A percentile compares a stretch with the other conserved stretches of the same genome.
These are phyloP conservation scores for Ulota crispa DNA, from an alignment of 225 moss, liverwort and hornwort genomes.

Conservation along the genomic window DNA sequence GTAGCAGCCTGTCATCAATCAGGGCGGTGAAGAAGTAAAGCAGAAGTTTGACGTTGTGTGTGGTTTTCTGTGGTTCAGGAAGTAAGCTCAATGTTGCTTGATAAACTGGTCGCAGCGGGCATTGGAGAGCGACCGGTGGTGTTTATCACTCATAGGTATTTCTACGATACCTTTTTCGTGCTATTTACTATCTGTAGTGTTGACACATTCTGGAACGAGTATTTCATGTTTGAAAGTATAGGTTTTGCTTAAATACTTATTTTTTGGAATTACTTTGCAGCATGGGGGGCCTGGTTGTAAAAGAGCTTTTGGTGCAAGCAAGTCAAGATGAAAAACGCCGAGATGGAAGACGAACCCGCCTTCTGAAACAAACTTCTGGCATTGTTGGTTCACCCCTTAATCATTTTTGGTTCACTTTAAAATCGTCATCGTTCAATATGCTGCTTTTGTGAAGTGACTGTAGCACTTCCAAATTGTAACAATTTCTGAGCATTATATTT, in stretches of 20 bases:
- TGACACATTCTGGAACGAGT: slow-evolving; percentile 2
- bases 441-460: background rate
- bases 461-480: background rate
- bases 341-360: slow-evolving; percentile 46
- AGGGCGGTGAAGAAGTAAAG: background rate
- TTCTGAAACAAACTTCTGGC: slow-evolving; percentile 80
- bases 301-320: slow-evolving; percentile 95
- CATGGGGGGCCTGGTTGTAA: slow-evolving; percentile 97
- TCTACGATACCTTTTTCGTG: background rate
- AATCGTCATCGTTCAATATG: background rate
- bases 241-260: background rate
- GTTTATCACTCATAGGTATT: slow-evolving; percentile 89
- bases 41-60: slow-evolving; percentile 20
- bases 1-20: background rate
- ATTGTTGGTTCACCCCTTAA: slow-evolving; percentile 56
- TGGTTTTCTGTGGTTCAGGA: slow-evolving; percentile 62
- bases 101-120: slow-evolving; percentile 96
- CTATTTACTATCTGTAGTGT: background rate
- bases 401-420: slow-evolving; percentile 9
- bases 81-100: slow-evolving; percentile 96
- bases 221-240: slow-evolving; percentile 13
- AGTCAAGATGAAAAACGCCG: slow-evolving; percentile 57
- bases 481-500: slow-evolving; percentile 15
- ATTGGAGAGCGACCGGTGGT: slow-evolving; percentile 92
- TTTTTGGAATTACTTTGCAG: slow-evolving; percentile 45